Evolutionary conservation across 169 alveolate genomes (phyloP), one percentile per base, ranked within the genome.

Genomic region (Eimeria tenella): DNA sequence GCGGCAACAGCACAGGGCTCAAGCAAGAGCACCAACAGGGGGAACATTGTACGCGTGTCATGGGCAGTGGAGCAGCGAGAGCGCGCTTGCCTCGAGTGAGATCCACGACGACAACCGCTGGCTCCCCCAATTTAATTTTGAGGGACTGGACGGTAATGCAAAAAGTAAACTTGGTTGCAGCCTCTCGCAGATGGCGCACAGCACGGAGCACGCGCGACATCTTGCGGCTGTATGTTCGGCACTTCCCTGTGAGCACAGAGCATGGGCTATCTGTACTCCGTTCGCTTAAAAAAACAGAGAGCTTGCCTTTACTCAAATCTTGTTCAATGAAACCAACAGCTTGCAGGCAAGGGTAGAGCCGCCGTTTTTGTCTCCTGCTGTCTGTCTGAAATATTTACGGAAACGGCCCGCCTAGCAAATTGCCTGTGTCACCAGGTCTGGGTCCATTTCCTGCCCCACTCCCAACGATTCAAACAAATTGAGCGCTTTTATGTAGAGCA

Each of bases 121-220:
- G 71, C 53, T 79, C 88, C 6, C 53, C 88, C 25, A 53, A 3
- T 23, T 55, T 8, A n/a, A 79, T 79, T 2, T 52, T 19, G 11
- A 79, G 71, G 88, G 88, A 53, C 52, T 53, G 70, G 50, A 79
- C 70, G n/a, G 73, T 50, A 10, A 79, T n/a, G 53, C 55, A 79
- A 79, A 53, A 79, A 4, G 88, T 53, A 23, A 11, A 79, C n/a
- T 79, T 79, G 9, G 88, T 79, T 55, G 88, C 71, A 23, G 70
- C 88, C 23, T 79, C 88, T 21, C 88, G 65, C n/a, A 79, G 70
- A 55, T 79, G 88, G 71, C 88, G 88, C 88, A 79, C 88, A 53
- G 88, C 88, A 58, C 88, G 25, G 23, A 79, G 88, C 88, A 79
- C 53, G 88, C 88, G 88, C 65, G 88, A 79, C 88, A 79, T 79